These are phyloP conservation scores for Petasospora rhodanensis DNA, from an alignment of 1,139 yeast species.

Conservation along the genomic window DNA sequence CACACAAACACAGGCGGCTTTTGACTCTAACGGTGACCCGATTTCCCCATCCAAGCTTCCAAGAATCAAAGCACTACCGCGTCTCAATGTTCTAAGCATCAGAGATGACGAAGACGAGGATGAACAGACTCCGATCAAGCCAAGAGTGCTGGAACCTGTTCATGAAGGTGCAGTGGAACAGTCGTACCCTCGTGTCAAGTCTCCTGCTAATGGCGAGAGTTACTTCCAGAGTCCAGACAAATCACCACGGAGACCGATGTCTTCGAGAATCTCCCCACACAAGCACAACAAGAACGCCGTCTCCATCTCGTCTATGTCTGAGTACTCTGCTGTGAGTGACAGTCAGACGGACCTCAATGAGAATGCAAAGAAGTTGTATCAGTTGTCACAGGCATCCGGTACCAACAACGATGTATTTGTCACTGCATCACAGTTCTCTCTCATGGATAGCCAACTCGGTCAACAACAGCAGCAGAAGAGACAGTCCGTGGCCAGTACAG, in stretches of 20 bases:
- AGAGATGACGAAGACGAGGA: slow-evolving; percentile 20
- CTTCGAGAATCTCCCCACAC: slow-evolving; percentile 6
- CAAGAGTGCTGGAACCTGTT: slow-evolving; percentile 11
- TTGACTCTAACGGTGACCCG: too few species aligned
- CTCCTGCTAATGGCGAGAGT: slow-evolving; percentile 3
- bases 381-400: slow-evolving; percentile 19
- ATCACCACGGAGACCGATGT: slow-evolving; percentile 5
- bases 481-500: slow-evolving; percentile 4
- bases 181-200: neutral
- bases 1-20: too few species aligned
- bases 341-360: slow-evolving; percentile 8
- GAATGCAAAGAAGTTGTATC: slow-evolving; percentile 21
- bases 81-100: slow-evolving; percentile 21
- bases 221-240: slow-evolving; percentile 6
- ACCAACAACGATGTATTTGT: slow-evolving; percentile 36
- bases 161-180: slow-evolving; percentile 4
- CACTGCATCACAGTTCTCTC: slow-evolving; percentile 38
- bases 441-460: slow-evolving; percentile 14
- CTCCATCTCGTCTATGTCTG: slow-evolving; percentile 23
- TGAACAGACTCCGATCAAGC: slow-evolving; percentile 8
- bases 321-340: slow-evolving; percentile 20
- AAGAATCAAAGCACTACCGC: slow-evolving; percentile 23
- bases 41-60: slow-evolving; percentile 23
- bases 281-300: slow-evolving; percentile 9
- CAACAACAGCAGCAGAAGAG: slow-evolving; percentile 7